Evolutionary conservation across 768 basidiomycete genomes (phyloP).

Genomic region (Polyporus arcularius): DNA sequence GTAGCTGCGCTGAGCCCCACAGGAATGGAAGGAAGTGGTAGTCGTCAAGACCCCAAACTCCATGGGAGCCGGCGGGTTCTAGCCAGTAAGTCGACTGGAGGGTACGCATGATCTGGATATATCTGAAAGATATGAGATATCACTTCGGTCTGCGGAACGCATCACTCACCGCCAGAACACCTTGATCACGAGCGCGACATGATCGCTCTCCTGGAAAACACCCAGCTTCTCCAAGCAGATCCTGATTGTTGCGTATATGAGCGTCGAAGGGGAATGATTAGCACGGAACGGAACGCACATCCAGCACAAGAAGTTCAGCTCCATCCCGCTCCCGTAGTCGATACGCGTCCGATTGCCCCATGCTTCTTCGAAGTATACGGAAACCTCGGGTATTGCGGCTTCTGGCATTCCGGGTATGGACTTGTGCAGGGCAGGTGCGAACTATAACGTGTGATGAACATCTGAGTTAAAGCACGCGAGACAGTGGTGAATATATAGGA

Average conservation of each 20-base stretch:
- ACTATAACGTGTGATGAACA: constrained; percentile 1
- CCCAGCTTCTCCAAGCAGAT: constrained; percentile 77
- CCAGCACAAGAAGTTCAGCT: constrained; percentile 97
- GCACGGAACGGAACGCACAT: constrained; percentile 54
- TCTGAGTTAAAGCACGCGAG: background rate
- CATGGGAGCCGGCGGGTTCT: constrained; percentile 98
- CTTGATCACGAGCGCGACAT: constrained; percentile 71
- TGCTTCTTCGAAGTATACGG: constrained; percentile 77
- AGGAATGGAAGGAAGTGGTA: constrained; percentile 95
- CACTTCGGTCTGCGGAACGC: background rate
- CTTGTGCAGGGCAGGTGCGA: constrained; percentile 61
- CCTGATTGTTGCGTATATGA: constrained; percentile 40
- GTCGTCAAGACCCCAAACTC: constrained; percentile 96
- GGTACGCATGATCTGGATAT: constrained; percentile 77
- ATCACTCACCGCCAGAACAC: constrained; percentile 83
- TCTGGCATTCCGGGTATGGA: constrained; percentile 56
- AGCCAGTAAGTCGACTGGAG: constrained; percentile 96
- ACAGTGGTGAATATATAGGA: background rate
- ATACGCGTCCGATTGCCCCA: constrained; percentile 94
- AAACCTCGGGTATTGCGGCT: constrained; percentile 67
- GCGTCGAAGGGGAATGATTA: background rate
- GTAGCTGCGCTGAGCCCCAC: constrained; percentile 81
- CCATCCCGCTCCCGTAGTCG: constrained; percentile 99
- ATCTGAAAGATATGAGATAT: constrained; percentile 37
- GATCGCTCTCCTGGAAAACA: constrained; percentile 63